phyloP scores from a whole-genome alignment of 495 filamentous ascomycete genomes.

The Schizothecium vesticola region DNA sequence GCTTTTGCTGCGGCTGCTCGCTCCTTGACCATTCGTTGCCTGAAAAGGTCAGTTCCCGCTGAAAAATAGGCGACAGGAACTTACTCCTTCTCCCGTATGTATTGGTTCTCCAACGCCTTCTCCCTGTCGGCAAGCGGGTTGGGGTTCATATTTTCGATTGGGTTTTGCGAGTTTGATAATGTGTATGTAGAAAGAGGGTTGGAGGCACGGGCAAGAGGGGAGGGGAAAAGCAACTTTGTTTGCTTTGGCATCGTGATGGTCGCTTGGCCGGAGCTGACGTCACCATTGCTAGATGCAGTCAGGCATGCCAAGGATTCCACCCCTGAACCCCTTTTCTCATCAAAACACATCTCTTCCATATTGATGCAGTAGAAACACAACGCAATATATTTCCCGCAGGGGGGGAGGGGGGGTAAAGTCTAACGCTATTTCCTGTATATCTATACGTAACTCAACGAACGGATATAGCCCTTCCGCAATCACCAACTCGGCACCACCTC shows the following conservation, averaged over 20 bases:
- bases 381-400: not conserved
- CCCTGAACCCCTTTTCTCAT: not conserved
- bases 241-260: not conserved
- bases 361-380: not conserved
- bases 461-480: too few relatives aligned
- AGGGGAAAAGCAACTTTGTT: not conserved
- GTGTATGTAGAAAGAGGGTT: not conserved
- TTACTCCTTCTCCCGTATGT: constrained; percentile 30
- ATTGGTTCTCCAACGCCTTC: constrained; percentile 32
- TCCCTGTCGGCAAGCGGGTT: constrained; percentile 30
- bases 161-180: not conserved
- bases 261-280: not conserved
- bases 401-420: not conserved
- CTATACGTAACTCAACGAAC: not conserved
- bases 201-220: not conserved
- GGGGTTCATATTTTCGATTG: constrained; percentile 17
- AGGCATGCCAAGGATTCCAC: not conserved
- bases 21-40: constrained; percentile 23
- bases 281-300: not conserved
- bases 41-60: not conserved
- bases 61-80: not conserved
- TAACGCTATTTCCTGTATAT: not conserved
- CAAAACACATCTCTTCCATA: not conserved
- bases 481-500: not conserved
- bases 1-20: constrained; percentile 17